These are phyloP conservation scores for Phlegmacium glaucopus DNA, from an alignment of 768 basidiomycete genomes.

Conservation along the genomic window DNA sequence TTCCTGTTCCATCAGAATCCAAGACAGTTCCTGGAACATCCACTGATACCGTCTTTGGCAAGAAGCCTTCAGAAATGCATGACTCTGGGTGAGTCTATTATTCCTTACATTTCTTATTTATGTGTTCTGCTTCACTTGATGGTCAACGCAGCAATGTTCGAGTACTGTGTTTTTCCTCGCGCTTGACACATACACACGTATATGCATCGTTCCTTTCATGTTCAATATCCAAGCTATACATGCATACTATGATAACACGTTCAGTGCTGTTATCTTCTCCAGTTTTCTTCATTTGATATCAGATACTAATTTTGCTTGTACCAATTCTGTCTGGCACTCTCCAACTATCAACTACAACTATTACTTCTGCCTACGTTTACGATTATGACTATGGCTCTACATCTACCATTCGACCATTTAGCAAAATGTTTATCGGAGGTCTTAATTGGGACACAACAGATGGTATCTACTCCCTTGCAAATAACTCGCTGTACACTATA, in stretches of 20 bases:
- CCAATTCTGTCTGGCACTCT: not conserved
- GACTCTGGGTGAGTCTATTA: constrained; percentile 79
- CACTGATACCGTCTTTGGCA: constrained; percentile 43
- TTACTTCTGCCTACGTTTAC: constrained; percentile 26
- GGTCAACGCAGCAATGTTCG: not conserved
- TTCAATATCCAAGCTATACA: not conserved
- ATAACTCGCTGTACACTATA: constrained; percentile 26
- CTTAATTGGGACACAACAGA: constrained; percentile 92
- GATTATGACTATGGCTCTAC: constrained; percentile 4
- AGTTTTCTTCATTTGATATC: not conserved
- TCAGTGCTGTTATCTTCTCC: not conserved
- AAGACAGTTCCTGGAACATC: constrained; percentile 24
- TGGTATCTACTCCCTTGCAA: constrained; percentile 50
- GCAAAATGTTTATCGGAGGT: constrained; percentile 91
- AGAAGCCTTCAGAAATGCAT: constrained; percentile 72
- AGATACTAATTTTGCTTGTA: not conserved
- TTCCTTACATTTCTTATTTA: constrained; percentile 13
- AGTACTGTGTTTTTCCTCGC: constrained; percentile 5
- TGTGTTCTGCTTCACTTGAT: not conserved
- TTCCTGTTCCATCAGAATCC: constrained; percentile 25
- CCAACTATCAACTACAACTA: constrained; percentile 6
- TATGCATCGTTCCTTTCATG: not conserved
- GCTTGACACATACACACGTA: not conserved
- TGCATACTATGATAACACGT: constrained; percentile 3
- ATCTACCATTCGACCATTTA: constrained; percentile 26